Conservation (phyloP, 23 red algal genomes). For the Gracilaria caudata region DNA sequence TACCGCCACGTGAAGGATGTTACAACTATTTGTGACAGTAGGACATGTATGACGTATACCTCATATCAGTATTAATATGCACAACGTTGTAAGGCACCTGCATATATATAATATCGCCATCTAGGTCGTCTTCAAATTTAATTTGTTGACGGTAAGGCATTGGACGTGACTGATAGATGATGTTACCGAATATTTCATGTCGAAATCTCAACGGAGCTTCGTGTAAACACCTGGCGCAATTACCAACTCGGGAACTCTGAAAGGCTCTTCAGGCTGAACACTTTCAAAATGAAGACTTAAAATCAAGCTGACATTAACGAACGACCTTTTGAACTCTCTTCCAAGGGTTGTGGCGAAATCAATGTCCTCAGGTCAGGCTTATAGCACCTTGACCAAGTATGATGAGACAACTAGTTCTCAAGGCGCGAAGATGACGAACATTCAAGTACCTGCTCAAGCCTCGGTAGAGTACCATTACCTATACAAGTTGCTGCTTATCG, state of each 20-base stretch:
- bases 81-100: no score
- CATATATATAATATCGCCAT: no score
- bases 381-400: background rate
- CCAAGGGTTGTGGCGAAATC: background rate
- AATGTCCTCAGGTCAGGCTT: background rate
- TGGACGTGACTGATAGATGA: background rate
- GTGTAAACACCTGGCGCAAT: background rate
- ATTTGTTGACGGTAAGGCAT: no score
- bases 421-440: slow-evolving; percentile 22
- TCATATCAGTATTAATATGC: no score
- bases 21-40: no score
- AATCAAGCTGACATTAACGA: slow-evolving; percentile 10
- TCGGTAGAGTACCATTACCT: slow-evolving; percentile 66
- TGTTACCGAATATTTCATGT: background rate
- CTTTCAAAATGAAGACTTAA: background rate
- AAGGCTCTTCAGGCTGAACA: background rate
- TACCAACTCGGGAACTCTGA: no score
- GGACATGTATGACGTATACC: no score
- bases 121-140: no score
- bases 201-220: slow-evolving; percentile 9
- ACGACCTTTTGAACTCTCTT: background rate
- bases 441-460: background rate
- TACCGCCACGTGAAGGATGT: no score
- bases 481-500: slow-evolving; percentile 88
- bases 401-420: background rate